Conservation (phyloP, 1,284 basidiomycete genomes). For the Cryptococcus hybrid region DNA sequence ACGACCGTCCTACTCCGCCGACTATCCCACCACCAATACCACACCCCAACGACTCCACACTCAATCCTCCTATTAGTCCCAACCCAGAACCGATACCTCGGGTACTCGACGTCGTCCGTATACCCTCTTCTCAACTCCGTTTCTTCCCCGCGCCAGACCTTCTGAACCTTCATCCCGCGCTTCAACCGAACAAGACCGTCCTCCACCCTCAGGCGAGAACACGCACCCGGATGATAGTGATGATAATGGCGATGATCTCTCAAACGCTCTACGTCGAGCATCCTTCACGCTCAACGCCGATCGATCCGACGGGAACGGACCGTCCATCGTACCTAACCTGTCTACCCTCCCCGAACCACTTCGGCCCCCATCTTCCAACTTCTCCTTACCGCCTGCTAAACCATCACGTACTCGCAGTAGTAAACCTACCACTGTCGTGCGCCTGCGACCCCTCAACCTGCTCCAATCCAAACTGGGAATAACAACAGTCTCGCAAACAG, state of each 20-base stretch:
- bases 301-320: conserved; percentile 4
- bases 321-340: conserved; percentile 25
- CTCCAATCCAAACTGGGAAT: conserved; percentile 1
- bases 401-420: background rate
- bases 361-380: conserved; percentile 2
- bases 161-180: conserved; percentile 14
- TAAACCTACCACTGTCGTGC: conserved; percentile 12
- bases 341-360: conserved; percentile 25
- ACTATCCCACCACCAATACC: background rate
- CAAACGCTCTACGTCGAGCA: too few relatives aligned
- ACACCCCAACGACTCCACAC: background rate
- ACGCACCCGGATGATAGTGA: too few relatives aligned
- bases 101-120: conserved; percentile 39
- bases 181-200: background rate
- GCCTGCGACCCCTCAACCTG: conserved; percentile 23
- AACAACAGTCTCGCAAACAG: conserved; percentile 14
- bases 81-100: conserved; percentile 12
- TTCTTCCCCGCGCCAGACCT: conserved; percentile 43
- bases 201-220: too few relatives aligned
- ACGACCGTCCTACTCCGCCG: conserved; percentile 6
- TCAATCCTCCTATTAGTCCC: background rate
- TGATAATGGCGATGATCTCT: too few relatives aligned
- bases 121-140: conserved; percentile 45
- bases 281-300: background rate
- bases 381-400: background rate